A percentile compares a stretch with the other conserved stretches of the same genome.
These are phyloP conservation scores for Incumbomyces delicatus DNA, from an alignment of 2,329 filamentous ascomycete genomes.

Conservation along the genomic window DNA sequence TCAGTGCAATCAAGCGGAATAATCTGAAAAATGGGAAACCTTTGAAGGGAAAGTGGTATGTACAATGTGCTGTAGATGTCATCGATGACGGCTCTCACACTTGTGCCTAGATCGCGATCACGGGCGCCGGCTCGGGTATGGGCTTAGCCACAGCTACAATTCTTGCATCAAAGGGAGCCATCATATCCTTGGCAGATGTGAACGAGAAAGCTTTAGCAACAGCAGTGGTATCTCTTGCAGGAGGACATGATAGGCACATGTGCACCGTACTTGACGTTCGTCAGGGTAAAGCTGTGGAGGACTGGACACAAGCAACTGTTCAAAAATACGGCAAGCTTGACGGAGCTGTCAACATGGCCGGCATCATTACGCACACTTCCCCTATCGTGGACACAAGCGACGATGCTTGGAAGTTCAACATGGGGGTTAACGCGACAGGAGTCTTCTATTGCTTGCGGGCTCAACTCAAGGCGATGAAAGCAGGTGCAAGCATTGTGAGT, in stretches of 20 bases:
- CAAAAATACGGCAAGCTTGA: conserved; percentile 16
- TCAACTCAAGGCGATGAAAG: conserved; percentile 35
- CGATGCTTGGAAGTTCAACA: conserved; percentile 34
- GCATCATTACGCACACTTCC: conserved; percentile 21
- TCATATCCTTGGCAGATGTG: conserved; percentile 41
- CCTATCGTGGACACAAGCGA: conserved; percentile 27
- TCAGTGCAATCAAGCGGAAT: too few relatives aligned
- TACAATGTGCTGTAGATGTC: neutral
- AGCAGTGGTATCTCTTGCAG: conserved; percentile 16
- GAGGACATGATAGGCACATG: conserved; percentile 8
- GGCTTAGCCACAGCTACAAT: conserved; percentile 39
- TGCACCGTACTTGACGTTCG: conserved; percentile 11
- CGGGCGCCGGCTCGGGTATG: conserved; percentile 35
- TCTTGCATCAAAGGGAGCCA: conserved; percentile 36
- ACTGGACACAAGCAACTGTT: conserved; percentile 14
- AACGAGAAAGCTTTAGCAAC: conserved; percentile 28
- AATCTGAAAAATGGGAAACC: too few relatives aligned
- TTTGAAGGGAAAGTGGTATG: neutral
- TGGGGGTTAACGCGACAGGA: conserved; percentile 39
- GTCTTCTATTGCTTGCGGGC: conserved; percentile 43
- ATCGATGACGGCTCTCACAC: conserved; percentile 23
- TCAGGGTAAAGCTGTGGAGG: conserved; percentile 8
- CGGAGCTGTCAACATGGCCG: conserved; percentile 18
- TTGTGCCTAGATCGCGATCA: conserved; percentile 13
- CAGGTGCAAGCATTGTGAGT: conserved; percentile 9